A percentile compares a stretch with the other conserved stretches of the same genome.
Conservation (phyloP, 140 eudicot species). For the Flaveria floridana region DNA sequence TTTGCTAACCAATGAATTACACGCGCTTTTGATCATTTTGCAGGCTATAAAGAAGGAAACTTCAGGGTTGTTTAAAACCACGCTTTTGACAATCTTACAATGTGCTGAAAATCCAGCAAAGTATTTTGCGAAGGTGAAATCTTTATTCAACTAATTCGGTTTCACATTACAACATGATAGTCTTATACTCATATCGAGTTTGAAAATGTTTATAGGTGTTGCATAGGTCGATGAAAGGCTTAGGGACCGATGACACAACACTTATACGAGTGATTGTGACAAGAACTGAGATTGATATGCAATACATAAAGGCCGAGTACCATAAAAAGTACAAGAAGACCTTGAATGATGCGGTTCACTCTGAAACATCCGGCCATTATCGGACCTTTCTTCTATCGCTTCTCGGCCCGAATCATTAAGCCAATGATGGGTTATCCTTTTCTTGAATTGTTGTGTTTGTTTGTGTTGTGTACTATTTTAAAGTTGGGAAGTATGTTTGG, state of each 20-base stretch:
- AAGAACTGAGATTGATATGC: slow-evolving; percentile 57
- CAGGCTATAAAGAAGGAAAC: slow-evolving; percentile 63
- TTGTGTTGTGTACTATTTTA: slow-evolving; percentile 7
- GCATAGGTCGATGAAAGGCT: slow-evolving; percentile 51
- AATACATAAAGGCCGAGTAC: slow-evolving; percentile 55
- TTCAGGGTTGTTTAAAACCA: slow-evolving; percentile 45
- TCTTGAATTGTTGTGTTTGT: slow-evolving; percentile 18
- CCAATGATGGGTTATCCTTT: background rate
- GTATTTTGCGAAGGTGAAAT: slow-evolving; percentile 55
- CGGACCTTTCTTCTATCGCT: slow-evolving; percentile 52
- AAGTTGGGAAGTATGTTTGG: slow-evolving; percentile 18
- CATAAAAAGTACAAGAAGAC: slow-evolving; percentile 47
- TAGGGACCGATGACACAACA: slow-evolving; percentile 47
- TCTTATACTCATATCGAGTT: slow-evolving; percentile 6
- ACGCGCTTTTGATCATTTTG: slow-evolving; percentile 16
- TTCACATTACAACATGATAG: background rate
- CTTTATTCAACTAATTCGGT: background rate
- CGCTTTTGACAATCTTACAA: slow-evolving; percentile 50
- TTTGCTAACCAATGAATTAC: slow-evolving; percentile 7
- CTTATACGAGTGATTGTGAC: slow-evolving; percentile 55
- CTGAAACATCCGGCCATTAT: slow-evolving; percentile 53
- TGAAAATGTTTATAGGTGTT: slow-evolving; percentile 40
- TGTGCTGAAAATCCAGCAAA: slow-evolving; percentile 58
- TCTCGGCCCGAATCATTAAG: slow-evolving; percentile 45
- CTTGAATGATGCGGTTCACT: slow-evolving; percentile 51